phyloP scores from a whole-genome alignment of 129 eudicot species.

The sunflower (Helianthus annuus) region HanXRQr2.0-SUNRISE NC_035440.2:23085923-23086422 shows the following conservation, averaged over 20 bases:
- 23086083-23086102: conserved; percentile 7
- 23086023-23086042: background rate
- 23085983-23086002: conserved; percentile 22
- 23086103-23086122: conserved; percentile 29
- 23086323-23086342: no score
- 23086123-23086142: conserved; percentile 14
- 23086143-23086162: conserved; percentile 21
- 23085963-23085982: background rate
- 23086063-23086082: background rate
- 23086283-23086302: no score
- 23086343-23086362: no score
- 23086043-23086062: background rate
- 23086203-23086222: conserved; percentile 27
- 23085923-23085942: conserved; percentile 21
- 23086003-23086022: background rate
- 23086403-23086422: no score
- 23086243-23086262: background rate
- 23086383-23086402: no score
- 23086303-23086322: no score
- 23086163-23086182: conserved; percentile 34
- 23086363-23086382: no score
- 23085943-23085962: background rate
- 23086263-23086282: background rate
- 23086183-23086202: conserved; percentile 1
- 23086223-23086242: conserved; percentile 3